Percentiles rank a stretch among this genome's conserved stretches.
Conservation (phyloP, 176 grass and related monocot species). For the barley (Hordeum vulgare) region MorexV3_pseudomolecules_assembly NC_058522.1:300937165-300937664, state of each 20-base stretch:
- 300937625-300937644: neutral
- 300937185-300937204: neutral
- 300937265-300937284: neutral
- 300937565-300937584: slow-evolving; percentile 91
- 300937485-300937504: slow-evolving; percentile 37
- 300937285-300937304: no score
- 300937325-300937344: slow-evolving; percentile 91
- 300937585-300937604: slow-evolving; percentile 96
- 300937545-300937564: slow-evolving; percentile 87
- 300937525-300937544: slow-evolving; percentile 87
- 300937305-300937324: slow-evolving; percentile 23
- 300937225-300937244: neutral
- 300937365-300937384: slow-evolving; percentile 85
- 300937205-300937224: neutral
- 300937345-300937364: slow-evolving; percentile 78
- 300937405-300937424: slow-evolving; percentile 67
- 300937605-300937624: slow-evolving; percentile 51
- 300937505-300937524: slow-evolving; percentile 97
- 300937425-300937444: neutral
- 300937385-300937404: slow-evolving; percentile 88
- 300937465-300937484: neutral
- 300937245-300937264: neutral
- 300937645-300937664: neutral
- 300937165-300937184: slow-evolving; percentile 81
- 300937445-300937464: neutral